Conservation (phyloP, 129 eudicot species). For the Sambucus nigra region DNA sequence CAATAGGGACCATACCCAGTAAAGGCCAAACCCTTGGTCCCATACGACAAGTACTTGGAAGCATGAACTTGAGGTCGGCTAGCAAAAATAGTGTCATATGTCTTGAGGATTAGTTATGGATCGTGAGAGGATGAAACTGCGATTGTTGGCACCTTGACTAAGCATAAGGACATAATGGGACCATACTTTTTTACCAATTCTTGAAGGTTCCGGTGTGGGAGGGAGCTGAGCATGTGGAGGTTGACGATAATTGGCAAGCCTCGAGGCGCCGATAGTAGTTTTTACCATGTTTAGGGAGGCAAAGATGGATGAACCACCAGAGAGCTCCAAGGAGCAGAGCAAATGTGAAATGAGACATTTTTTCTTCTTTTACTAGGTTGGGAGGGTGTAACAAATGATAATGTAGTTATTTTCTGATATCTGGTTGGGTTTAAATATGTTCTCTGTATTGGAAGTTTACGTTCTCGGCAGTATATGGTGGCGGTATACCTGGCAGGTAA, state of each 20-base stretch:
- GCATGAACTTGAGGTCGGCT: slow-evolving; percentile 4
- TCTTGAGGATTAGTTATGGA: slow-evolving; percentile 12
- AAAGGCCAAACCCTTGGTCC: background rate
- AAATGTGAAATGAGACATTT: too few relatives aligned
- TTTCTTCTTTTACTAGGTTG: too few relatives aligned
- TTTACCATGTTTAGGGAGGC: background rate
- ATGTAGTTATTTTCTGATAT: too few relatives aligned
- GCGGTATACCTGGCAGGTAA: too few relatives aligned
- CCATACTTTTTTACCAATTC: slow-evolving; percentile 10
- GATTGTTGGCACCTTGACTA: slow-evolving; percentile 2
- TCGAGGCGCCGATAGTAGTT: slow-evolving; percentile 17
- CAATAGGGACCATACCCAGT: slow-evolving; percentile 5
- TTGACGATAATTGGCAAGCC: slow-evolving; percentile 13
- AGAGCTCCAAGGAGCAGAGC: background rate
- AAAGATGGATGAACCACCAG: background rate
- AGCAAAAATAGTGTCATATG: slow-evolving; percentile 8
- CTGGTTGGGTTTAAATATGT: too few relatives aligned
- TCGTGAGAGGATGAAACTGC: slow-evolving; percentile 12
- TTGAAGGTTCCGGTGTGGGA: slow-evolving; percentile 2
- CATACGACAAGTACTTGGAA: background rate
- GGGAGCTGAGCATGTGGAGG: slow-evolving; percentile 3
- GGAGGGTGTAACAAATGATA: too few relatives aligned
- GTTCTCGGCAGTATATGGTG: too few relatives aligned
- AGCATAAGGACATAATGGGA: slow-evolving; percentile 7
- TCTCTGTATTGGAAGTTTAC: too few relatives aligned